These are phyloP conservation scores for Zalerion maritima DNA, from an alignment of 495 filamentous ascomycete species.

Conservation along the genomic window DNA sequence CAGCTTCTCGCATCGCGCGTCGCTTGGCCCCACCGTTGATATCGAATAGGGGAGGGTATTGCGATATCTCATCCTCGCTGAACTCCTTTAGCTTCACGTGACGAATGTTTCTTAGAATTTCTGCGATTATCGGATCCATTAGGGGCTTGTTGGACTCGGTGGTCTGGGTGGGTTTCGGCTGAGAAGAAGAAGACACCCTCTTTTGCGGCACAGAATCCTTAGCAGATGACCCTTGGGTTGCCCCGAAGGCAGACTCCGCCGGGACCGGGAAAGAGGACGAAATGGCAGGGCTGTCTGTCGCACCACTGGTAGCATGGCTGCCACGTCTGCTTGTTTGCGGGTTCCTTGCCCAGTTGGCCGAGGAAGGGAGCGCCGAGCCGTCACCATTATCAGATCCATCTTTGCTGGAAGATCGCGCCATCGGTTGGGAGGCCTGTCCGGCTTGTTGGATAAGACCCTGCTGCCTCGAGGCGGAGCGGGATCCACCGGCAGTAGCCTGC, in stretches of 20 bases:
- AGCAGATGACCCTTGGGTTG: constrained; percentile 15
- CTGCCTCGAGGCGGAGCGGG: constrained; percentile 36
- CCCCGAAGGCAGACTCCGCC: constrained; percentile 23
- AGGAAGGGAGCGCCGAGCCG: constrained; percentile 75
- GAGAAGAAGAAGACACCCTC: too few relatives aligned
- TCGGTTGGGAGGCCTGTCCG: constrained; percentile 48
- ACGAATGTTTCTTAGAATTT: too few relatives aligned
- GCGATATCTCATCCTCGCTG: too few relatives aligned
- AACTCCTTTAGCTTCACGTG: too few relatives aligned
- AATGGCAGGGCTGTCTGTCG: constrained; percentile 66
- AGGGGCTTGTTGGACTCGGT: too few relatives aligned
- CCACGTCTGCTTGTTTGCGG: constrained; percentile 54
- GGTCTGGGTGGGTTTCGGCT: too few relatives aligned
- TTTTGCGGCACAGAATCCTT: constrained; percentile 8
- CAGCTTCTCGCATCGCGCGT: constrained; percentile 53
- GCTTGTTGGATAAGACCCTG: constrained; percentile 31
- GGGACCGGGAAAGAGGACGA: constrained; percentile 43
- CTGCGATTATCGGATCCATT: too few relatives aligned
- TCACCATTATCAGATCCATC: constrained; percentile 58
- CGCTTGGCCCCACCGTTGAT: constrained; percentile 61
- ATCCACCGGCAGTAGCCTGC: constrained; percentile 24
- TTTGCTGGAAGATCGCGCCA: constrained; percentile 59
- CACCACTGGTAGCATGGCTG: constrained; percentile 64
- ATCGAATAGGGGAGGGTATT: constrained; percentile 75
- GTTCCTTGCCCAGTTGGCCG: constrained; percentile 87